Conservation (phyloP, 2,329 filamentous ascomycete genomes). For the Fusarium nelsonii region DNA sequence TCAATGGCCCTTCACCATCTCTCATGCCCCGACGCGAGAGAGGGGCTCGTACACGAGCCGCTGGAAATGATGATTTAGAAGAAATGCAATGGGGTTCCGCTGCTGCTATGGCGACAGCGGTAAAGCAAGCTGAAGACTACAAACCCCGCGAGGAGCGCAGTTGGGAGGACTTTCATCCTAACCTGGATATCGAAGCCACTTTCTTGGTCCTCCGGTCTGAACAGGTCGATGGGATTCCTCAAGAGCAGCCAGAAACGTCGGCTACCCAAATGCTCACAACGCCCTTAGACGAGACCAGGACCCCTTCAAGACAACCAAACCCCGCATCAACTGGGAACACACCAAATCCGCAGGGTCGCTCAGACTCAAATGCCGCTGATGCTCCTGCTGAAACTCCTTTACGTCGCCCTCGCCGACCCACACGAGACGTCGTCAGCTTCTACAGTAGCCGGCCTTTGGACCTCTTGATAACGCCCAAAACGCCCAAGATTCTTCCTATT, state of each 20-base stretch:
- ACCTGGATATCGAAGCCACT: conserved; percentile 87
- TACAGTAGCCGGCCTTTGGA: conserved; percentile 65
- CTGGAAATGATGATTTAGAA: conserved; percentile 66
- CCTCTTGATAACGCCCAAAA: conserved; percentile 61
- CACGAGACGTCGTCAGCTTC: conserved; percentile 65
- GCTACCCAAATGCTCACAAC: conserved; percentile 47
- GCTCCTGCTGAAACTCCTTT: conserved; percentile 52
- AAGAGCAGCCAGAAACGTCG: conserved; percentile 55
- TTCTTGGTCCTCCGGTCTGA: conserved; percentile 85
- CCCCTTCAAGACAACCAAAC: conserved; percentile 61
- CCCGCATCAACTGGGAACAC: conserved; percentile 58
- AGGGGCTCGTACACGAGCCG: conserved; percentile 66
- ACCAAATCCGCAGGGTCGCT: conserved; percentile 54
- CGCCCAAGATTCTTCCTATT: conserved; percentile 77
- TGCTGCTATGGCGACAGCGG: conserved; percentile 88
- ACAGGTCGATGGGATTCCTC: conserved; percentile 81
- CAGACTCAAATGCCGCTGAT: conserved; percentile 51
- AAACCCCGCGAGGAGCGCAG: conserved; percentile 96
- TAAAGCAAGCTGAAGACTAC: conserved; percentile 93
- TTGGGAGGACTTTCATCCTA: conserved; percentile 98
- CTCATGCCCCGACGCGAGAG: conserved; percentile 68
- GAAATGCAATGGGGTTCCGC: conserved; percentile 84
- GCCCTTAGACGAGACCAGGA: conserved; percentile 57
- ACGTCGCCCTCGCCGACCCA: conserved; percentile 58
- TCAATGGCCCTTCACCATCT: conserved; percentile 54